phyloP scores from a whole-genome alignment of 2,329 filamentous ascomycete species.

The Uncinocarpus reesii region DNA sequence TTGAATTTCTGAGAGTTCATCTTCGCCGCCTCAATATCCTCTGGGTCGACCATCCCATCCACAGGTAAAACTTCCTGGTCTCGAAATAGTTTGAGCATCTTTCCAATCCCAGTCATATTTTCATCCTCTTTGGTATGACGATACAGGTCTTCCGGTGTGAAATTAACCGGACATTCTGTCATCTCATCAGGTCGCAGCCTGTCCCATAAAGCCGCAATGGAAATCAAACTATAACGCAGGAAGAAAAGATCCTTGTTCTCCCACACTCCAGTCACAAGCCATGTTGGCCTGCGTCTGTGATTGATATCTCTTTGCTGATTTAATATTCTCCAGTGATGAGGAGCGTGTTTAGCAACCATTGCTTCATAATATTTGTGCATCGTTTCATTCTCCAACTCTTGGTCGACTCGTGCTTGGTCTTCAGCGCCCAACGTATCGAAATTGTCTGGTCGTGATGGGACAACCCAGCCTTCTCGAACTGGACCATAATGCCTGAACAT shows the following conservation, averaged over 20 bases:
- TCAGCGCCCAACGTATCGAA: constrained; percentile 17
- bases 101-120: constrained; percentile 25
- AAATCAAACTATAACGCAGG: constrained; percentile 25
- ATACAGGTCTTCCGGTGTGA: constrained; percentile 20
- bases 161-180: constrained; percentile 20
- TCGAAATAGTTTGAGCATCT: constrained; percentile 24
- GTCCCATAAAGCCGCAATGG: constrained; percentile 19
- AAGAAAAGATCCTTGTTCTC: constrained; percentile 28
- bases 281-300: constrained; percentile 24
- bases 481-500: constrained; percentile 24
- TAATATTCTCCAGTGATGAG: constrained; percentile 24
- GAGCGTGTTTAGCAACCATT: constrained; percentile 19
- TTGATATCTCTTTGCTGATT: constrained; percentile 15
- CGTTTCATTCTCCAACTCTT: constrained; percentile 24
- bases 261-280: constrained; percentile 26
- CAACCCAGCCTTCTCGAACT: constrained; percentile 23
- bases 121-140: constrained; percentile 24
- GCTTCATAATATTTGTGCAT: constrained; percentile 30
- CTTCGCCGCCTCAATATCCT: constrained; percentile 22
- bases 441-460: constrained; percentile 23
- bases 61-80: constrained; percentile 23
- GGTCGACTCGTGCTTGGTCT: constrained; percentile 12
- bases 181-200: constrained; percentile 15
- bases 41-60: constrained; percentile 25
- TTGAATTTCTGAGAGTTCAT: constrained; percentile 19